A percentile compares a stretch with the other conserved stretches of the same genome.
phyloP scores from a whole-genome alignment of 148 eudicot species.

The Dianthus caryophyllus region DNA sequence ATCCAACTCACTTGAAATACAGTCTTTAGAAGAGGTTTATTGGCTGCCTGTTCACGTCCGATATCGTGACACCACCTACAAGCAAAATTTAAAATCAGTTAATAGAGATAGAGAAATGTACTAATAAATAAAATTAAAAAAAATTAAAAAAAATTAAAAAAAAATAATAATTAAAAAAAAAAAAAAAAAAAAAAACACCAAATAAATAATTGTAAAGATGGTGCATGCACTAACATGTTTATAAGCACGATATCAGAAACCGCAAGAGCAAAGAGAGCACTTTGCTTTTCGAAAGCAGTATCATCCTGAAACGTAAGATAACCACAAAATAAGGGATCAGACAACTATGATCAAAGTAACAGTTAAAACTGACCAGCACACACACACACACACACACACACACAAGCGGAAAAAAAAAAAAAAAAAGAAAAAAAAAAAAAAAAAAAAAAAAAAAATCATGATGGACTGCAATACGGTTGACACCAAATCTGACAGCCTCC shows the following conservation, averaged over 20 bases:
- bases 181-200: background rate
- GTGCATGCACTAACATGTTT: slow-evolving; percentile 62
- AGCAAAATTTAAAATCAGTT: background rate
- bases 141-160: no score
- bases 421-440: no score
- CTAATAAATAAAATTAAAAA: no score
- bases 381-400: no score
- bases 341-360: background rate
- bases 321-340: background rate
- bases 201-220: background rate
- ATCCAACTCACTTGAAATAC: slow-evolving; percentile 71
- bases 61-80: slow-evolving; percentile 99
- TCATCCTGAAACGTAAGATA: slow-evolving; percentile 64
- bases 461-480: background rate
- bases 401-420: no score
- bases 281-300: slow-evolving; percentile 94
- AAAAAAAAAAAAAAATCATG: background rate
- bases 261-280: slow-evolving; percentile 97
- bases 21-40: slow-evolving; percentile 93
- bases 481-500: background rate
- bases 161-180: no score
- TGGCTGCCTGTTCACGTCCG: slow-evolving; percentile 99
- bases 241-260: slow-evolving; percentile 98
- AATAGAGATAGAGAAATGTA: background rate
- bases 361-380: background rate